Conservation (phyloP, 2,329 filamentous ascomycete species). For the Bretziella fagacearum region DNA sequence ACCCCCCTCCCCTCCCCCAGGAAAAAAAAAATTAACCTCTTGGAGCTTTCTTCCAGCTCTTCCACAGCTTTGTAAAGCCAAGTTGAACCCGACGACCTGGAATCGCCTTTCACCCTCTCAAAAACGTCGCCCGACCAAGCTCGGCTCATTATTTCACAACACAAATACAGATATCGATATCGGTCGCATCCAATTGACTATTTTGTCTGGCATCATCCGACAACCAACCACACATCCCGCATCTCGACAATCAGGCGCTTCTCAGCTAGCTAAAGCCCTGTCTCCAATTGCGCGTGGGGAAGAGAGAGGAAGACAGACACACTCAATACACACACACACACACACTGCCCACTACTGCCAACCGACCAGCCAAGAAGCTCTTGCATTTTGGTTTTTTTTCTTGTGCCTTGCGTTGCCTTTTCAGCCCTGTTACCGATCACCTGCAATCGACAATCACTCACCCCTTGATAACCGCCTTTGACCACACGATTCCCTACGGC, state of each 20-base stretch:
- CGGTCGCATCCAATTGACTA: neutral
- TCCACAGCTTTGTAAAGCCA: neutral
- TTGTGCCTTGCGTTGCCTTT: neutral
- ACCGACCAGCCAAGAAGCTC: too few relatives aligned
- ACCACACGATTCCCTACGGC: too few relatives aligned
- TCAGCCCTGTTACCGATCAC: neutral
- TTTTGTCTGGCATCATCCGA: neutral
- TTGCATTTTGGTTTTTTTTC: neutral
- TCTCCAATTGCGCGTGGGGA: conserved; percentile 6
- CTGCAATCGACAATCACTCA: neutral
- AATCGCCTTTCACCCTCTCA: neutral
- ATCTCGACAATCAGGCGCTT: neutral
- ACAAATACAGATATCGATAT: neutral
- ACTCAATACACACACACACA: too few relatives aligned
- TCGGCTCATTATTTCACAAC: neutral
- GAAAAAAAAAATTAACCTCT: neutral
- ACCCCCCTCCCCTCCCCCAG: conserved; percentile 5
- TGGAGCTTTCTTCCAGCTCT: neutral
- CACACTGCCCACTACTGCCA: too few relatives aligned
- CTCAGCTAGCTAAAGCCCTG: neutral
- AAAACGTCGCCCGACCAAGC: neutral
- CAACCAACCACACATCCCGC: neutral
- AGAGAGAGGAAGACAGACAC: neutral
- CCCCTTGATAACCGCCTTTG: neutral
- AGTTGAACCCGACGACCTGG: neutral